Evolutionary conservation across 1,284 basidiomycete genomes (phyloP).

Genomic region (Tausonia pullulans): DNA sequence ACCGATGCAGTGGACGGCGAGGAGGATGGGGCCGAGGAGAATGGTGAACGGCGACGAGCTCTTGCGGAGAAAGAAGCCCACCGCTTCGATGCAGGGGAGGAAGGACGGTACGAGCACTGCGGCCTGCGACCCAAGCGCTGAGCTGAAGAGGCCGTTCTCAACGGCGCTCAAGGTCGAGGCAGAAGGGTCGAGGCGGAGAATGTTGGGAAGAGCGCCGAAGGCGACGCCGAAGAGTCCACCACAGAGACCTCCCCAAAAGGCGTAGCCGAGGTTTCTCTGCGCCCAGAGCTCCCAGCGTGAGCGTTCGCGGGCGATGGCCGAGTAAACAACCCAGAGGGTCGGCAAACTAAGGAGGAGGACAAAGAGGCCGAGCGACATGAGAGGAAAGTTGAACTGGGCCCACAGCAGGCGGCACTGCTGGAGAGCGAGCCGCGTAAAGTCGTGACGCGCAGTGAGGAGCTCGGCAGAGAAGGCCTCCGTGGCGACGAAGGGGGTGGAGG

Average conservation of each 20-base stretch:
- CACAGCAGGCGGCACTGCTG: constrained; percentile 69
- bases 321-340: constrained; percentile 31
- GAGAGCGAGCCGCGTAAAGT: constrained; percentile 55
- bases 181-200: not conserved
- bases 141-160: constrained; percentile 3
- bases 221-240: constrained; percentile 2
- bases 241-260: not conserved
- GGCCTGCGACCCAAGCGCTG: constrained; percentile 11
- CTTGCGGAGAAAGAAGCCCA: no score
- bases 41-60: no score
- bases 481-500: not conserved
- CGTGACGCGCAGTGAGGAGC: constrained; percentile 18
- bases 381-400: constrained; percentile 79
- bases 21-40: constrained; percentile 39
- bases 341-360: constrained; percentile 35
- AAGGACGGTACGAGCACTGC: constrained; percentile 11
- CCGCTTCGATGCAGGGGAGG: constrained; percentile 16
- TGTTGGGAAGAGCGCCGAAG: not conserved
- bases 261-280: constrained; percentile 4
- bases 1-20: constrained; percentile 55
- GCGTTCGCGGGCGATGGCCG: constrained; percentile 29
- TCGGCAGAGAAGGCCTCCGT: not conserved
- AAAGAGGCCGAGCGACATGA: constrained; percentile 55
- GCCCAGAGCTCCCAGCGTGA: constrained; percentile 26
- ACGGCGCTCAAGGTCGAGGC: not conserved